Base-by-base conservation (phyloP, 371 early-diverging fungal genomes). In the Rhizomucor pusillus region DNA sequence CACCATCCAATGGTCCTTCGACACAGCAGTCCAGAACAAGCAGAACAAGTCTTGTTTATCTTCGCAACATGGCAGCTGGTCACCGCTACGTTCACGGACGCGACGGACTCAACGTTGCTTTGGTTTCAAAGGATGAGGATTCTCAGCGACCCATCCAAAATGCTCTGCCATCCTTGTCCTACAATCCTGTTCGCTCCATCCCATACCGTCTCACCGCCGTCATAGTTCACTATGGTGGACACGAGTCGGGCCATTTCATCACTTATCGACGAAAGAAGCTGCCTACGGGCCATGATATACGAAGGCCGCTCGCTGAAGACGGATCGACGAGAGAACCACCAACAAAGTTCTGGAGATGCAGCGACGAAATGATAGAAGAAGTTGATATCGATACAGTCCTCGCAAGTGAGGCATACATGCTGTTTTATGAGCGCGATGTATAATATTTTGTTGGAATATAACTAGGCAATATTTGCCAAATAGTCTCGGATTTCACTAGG, bases 401-500 rank as follows among this genome's bases (percentile, higher is more conserved):
- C 49, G 57, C 78, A 29, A 50, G 51, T 39, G 57, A 57, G 49
- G 57, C 57, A 18, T 57, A 57, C 25, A 57, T 57, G 57, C 45
- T 54, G 18, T 55, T 60, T 45, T 55, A 47, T 51, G 50, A 43
- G 34, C 50, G 59, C 14, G 47, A 55, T 44, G 56, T 50, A 41
- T 37, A 56, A 50, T 53, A 44, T 45, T 48, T 34, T 20, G 20
- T 14, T 18, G 35, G 33, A 14, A 79, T 50, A 50, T 22, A 50
- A 50, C 50, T 19, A 92, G 47, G 84, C 85, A 66, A 95, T 91
- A 73, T 95, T 97, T 48, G 94, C 92, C 54, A 97, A 82, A 72
- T 97, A 96, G 71, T 97, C 98, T 75, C 90, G 91, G 66, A 97
- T 86, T 75, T 97, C 95, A 49, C 67, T 75, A 33, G 84, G 76